Evolutionary conservation across 129 eudicot species (phyloP).

Genomic region (Tanacetum coccineum): DNA sequence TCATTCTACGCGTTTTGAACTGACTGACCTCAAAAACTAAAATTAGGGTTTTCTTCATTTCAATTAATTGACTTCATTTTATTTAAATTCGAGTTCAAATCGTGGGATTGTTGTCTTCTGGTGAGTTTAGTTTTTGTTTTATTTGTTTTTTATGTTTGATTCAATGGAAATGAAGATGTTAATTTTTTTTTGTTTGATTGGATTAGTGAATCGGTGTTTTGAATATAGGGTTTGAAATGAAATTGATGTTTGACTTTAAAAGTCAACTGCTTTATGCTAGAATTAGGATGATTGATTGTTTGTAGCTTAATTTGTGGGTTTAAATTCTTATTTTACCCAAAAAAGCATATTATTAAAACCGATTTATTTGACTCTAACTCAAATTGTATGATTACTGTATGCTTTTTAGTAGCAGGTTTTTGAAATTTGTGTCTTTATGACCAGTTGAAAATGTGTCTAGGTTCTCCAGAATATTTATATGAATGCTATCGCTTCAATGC

Average conservation of each 20-base stretch:
- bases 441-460: no score
- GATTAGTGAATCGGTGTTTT: background rate
- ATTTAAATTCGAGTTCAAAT: background rate
- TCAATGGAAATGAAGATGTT: background rate
- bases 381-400: no score
- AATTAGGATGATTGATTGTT: background rate
- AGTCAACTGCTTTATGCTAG: constrained; percentile 19
- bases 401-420: no score
- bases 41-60: constrained; percentile 19
- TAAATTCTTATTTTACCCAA: no score
- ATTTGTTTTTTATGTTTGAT: background rate
- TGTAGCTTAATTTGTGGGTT: background rate
- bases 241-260: constrained; percentile 1
- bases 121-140: constrained; percentile 5
- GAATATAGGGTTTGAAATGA: constrained; percentile 10
- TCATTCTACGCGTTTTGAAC: background rate
- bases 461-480: no score
- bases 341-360: no score
- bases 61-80: constrained; percentile 16
- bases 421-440: no score
- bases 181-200: constrained; percentile 11
- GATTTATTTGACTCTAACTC: no score
- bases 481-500: no score
- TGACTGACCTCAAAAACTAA: background rate
- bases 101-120: constrained; percentile 8